Conservation (phyloP, 2,329 filamentous ascomycete genomes). For the Colletotrichum falcatum region DNA sequence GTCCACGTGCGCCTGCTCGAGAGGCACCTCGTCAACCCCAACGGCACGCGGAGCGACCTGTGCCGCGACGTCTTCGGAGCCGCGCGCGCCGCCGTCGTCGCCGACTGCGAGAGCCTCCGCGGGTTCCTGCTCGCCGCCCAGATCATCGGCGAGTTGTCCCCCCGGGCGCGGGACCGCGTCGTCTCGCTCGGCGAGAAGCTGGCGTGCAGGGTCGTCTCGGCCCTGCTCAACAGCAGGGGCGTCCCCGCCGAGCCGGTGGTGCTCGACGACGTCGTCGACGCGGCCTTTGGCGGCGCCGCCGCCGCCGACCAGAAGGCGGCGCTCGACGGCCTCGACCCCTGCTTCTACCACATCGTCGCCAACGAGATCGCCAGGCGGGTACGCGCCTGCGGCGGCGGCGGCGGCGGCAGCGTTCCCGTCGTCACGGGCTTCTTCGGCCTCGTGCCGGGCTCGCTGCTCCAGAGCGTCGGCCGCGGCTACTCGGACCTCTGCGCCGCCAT, state of each 20-base stretch:
- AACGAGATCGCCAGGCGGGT: slow-evolving; percentile 73
- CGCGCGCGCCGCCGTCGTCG: slow-evolving; percentile 71
- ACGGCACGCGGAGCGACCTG: slow-evolving; percentile 82
- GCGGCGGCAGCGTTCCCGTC: slow-evolving; percentile 75
- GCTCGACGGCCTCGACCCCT: slow-evolving; percentile 69
- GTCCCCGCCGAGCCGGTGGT: slow-evolving; percentile 47
- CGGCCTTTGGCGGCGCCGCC: slow-evolving; percentile 85
- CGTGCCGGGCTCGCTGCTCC: slow-evolving; percentile 89
- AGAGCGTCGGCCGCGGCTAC: slow-evolving; percentile 90
- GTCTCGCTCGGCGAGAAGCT: slow-evolving; percentile 96
- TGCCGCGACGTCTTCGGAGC: slow-evolving; percentile 83
- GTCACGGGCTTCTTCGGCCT: slow-evolving; percentile 97
- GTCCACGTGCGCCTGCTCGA: slow-evolving; percentile 28
- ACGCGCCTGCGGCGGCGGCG: slow-evolving; percentile 61
- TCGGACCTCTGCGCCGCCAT: slow-evolving; percentile 96
- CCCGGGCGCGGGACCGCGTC: slow-evolving; percentile 84
- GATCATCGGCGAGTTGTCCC: slow-evolving; percentile 80
- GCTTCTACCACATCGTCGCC: slow-evolving; percentile 77
- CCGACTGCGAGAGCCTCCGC: slow-evolving; percentile 82
- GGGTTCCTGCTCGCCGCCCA: slow-evolving; percentile 76
- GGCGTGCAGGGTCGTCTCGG: slow-evolving; percentile 92
- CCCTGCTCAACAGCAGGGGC: slow-evolving; percentile 80
- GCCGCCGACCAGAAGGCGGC: slow-evolving; percentile 79
- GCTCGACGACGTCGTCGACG: slow-evolving; percentile 72
- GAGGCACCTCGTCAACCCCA: slow-evolving; percentile 71